phyloP scores from a whole-genome alignment of 1,284 basidiomycete species.

The Ceratobasidium sp. region DNA sequence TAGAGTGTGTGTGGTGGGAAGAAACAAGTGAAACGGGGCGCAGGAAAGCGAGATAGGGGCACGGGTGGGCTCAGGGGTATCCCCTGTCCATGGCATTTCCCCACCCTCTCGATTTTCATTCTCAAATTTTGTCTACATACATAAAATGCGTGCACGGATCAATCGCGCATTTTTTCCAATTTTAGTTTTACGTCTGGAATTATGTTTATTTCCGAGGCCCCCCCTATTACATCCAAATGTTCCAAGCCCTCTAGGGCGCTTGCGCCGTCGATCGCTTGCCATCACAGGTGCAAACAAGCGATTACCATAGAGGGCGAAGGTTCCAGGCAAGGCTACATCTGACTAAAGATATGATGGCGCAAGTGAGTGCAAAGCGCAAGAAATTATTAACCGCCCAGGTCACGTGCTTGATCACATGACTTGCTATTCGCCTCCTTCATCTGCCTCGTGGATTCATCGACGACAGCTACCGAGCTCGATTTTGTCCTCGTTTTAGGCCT shows the following conservation, averaged over 20 bases:
- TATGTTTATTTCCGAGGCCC: background rate
- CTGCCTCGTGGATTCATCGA: constrained; percentile 22
- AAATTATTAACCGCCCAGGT: background rate
- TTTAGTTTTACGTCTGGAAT: background rate
- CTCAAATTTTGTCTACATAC: background rate
- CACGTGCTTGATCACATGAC: background rate
- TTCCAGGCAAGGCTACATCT: constrained; percentile 17
- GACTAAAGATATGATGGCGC: constrained; percentile 17
- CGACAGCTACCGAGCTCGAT: background rate
- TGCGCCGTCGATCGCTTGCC: constrained; percentile 15
- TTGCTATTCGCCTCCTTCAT: too few species aligned
- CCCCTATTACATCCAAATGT: background rate
- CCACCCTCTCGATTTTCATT: background rate
- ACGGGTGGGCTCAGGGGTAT: background rate
- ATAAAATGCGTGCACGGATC: background rate
- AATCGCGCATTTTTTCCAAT: background rate
- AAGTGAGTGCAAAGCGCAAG: background rate
- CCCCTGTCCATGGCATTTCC: background rate
- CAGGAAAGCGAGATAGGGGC: background rate
- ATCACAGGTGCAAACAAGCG: constrained; percentile 23
- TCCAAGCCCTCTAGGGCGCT: constrained; percentile 23
- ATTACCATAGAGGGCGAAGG: constrained; percentile 8
- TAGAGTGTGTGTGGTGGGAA: background rate
- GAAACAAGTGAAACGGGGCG: background rate
- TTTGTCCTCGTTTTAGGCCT: constrained; percentile 7